Evolutionary conservation across 1,139 yeast species (phyloP), one percentile per base, ranked within the genome.

Genomic region (Blastobotrys ciferrii): DNA sequence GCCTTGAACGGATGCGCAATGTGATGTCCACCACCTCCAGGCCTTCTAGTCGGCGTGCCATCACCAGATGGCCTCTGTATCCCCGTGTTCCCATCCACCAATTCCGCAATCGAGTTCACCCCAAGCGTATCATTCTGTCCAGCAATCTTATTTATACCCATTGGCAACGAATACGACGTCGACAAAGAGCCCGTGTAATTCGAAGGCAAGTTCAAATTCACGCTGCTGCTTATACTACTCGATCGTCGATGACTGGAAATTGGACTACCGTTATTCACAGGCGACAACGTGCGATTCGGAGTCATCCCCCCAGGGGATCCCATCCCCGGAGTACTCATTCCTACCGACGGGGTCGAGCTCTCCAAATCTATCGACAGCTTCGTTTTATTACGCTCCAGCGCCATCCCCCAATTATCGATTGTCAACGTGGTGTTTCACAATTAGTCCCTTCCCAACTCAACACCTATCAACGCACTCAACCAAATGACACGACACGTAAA

Each of bases 91-190:
- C 56, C 57, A 43, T 81, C 76, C 0, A 87, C 82, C 51, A 85
- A 69, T 59, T 85, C 94, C 60, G 78, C 85, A 42, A 88, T 82
- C 6, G 95, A 83, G 62, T 86, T 87, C 49, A 87, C 84, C 0
- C 94, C 94, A 56, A 86, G 67, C 0, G 91, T 46, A 25, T 58
- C 53, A 13, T 51, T 88, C 41, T 49, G 32, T 46, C 47, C 28
- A 50, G 48, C 9, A 50, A 18, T 17, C 13, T 42, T 46, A 32
- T 58, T 59, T 38, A 59, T 40, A 7, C 62, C 63, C 5, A 53
- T 42, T 9, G 62, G 63, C 13, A 51, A 40, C 14, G 53, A 50
- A 17, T 46, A 46, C 13, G 52, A 42, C 7, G 47, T 18, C 14
- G 39, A 44, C 2, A 38, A n/a, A 6, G 45, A 45, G 11, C 45